Base-by-base conservation (phyloP, 73 alveolate genomes). In the Stentor roeselii region DNA sequence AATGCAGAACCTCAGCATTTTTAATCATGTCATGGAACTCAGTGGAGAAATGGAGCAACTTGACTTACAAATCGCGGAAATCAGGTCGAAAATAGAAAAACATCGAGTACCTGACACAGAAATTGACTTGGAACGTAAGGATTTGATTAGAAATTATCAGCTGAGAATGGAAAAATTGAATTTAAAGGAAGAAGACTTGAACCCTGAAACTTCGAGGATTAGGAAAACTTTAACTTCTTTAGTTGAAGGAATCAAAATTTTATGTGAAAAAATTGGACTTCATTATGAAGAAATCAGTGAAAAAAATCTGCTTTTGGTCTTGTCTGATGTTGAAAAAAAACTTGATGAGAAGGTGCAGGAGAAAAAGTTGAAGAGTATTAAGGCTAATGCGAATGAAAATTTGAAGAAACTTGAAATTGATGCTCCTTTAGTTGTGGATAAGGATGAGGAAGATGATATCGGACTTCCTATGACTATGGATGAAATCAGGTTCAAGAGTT, bases 1-100 rank as follows among this genome's bases (percentile, higher is more conserved):
- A 60, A 82, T 76, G 59, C 93, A 88, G 59, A 91, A 91, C 61
- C 88, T 59, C 84, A 84, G 88, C 83, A 6, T 38, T 27, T 41
- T 60, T 78, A 82, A 82, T 60, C 82, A 83, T 36, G 89, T 42
- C 35, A 42, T 59, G 40, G 92, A 87, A 60, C 82, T 82, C n/a
- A 87, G 85, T 37, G 85, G 32, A n/a, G 92, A 84, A 39, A 84
- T 82, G 75, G 90, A 87, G 34, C 59, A 83, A 42, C 59, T 87
- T 58, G 92, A 87, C 41, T 83, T 60, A n/a, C 86, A 87, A 38
- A 83, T 87, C 2, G 38, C 59, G 34, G 80, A 67, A 34, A 67
- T 67, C 34, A 67, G 37, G 34, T 15, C 42, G 1, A 67, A 67
- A 11, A 32, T 67, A 2, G 80, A 67, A n/a, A 67, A 67, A 34